Conservation (phyloP, 2,329 filamentous ascomycete species). For the Penicillium psychrosexuale region DNA sequence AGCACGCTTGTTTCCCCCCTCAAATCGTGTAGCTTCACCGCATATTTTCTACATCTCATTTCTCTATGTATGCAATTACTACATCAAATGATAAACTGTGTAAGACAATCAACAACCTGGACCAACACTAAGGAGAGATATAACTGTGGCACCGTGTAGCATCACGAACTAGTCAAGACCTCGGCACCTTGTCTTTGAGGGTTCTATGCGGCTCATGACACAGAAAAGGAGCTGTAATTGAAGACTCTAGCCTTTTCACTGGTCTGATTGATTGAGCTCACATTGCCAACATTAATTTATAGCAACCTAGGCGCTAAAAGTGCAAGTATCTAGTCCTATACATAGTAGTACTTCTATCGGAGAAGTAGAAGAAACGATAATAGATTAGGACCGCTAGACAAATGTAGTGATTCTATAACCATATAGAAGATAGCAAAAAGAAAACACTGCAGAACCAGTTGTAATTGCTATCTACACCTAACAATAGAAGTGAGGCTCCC, state of each 20-base stretch:
- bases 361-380: background rate
- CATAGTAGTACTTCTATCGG: background rate
- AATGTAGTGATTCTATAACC: background rate
- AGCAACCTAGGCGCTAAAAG: background rate
- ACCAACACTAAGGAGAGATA: no score
- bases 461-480: background rate
- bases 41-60: background rate
- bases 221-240: background rate
- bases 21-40: background rate
- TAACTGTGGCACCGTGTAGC: background rate
- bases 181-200: no score
- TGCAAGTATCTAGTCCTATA: background rate
- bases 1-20: background rate
- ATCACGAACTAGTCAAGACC: background rate
- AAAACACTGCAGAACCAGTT: background rate
- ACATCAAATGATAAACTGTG: no score
- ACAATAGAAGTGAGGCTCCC: slow-evolving; percentile 2
- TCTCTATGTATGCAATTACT: no score
- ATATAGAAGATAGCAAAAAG: background rate
- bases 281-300: background rate
- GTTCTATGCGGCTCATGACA: background rate
- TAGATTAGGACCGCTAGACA: no score
- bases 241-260: background rate
- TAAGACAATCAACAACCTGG: no score
- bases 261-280: background rate